Evolutionary conservation across 1,284 basidiomycete species (phyloP).

Genomic region (Apiotrichum laibachii): DNA sequence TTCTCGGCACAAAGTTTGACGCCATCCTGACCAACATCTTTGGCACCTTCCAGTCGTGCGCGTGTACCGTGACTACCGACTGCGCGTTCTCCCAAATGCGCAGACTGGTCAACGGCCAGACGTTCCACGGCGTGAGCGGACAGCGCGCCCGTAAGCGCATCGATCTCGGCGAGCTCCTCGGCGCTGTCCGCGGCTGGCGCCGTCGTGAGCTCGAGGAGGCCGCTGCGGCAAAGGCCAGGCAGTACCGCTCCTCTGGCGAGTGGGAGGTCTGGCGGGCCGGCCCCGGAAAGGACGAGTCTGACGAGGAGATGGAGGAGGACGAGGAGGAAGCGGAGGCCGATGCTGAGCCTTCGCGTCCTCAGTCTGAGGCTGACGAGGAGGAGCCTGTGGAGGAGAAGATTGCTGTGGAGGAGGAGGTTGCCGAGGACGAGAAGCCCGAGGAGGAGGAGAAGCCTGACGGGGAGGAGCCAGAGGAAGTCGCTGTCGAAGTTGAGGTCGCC

Average conservation of each 20-base stretch:
- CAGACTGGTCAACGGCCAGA: slow-evolving; percentile 55
- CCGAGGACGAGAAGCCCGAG: not conserved
- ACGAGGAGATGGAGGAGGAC: not conserved
- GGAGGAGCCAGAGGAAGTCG: not conserved
- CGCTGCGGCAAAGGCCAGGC: slow-evolving; percentile 29
- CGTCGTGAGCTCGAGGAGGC: slow-evolving; percentile 40
- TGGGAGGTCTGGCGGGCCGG: slow-evolving; percentile 24
- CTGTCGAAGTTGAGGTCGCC: slow-evolving; percentile 3
- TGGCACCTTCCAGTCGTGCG: slow-evolving; percentile 73
- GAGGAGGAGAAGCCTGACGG: not conserved
- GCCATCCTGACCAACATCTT: slow-evolving; percentile 69
- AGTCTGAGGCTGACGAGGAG: slow-evolving; percentile 3
- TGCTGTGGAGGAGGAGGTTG: too few relatives aligned
- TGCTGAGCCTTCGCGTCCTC: slow-evolving; percentile 4
- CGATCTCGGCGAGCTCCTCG: slow-evolving; percentile 69
- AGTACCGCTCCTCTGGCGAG: slow-evolving; percentile 19
- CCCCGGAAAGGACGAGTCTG: slow-evolving; percentile 5
- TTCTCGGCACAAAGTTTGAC: slow-evolving; percentile 61
- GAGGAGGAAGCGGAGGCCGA: not conserved
- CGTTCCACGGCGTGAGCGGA: slow-evolving; percentile 21
- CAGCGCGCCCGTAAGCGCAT: slow-evolving; percentile 31
- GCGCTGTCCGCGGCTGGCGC: slow-evolving; percentile 64
- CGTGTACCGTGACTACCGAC: slow-evolving; percentile 64
- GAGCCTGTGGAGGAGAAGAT: not conserved
- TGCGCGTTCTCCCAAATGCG: slow-evolving; percentile 68